Percentiles rank a stretch among this genome's conserved stretches.
Conservation (phyloP, 257 asterid genomes). For the Primulina huaijiensis region DNA sequence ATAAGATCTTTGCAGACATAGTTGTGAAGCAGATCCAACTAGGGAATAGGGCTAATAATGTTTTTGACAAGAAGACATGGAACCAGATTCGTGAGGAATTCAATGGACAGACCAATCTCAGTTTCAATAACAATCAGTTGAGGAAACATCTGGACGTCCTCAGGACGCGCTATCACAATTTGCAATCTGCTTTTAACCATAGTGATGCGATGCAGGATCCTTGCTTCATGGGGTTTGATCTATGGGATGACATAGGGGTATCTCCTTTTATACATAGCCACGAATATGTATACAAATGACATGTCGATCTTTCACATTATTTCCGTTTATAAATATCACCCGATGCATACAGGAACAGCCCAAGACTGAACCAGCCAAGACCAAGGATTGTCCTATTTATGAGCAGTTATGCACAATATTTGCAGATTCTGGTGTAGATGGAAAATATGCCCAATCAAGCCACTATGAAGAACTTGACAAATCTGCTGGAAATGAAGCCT, state of each 20-base stretch:
- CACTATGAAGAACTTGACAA: slow-evolving; percentile 72
- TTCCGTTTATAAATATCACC: not conserved
- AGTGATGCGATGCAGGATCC: slow-evolving; percentile 59
- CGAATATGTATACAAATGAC: no score
- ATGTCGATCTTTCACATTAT: not conserved
- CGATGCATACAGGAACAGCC: slow-evolving; percentile 53
- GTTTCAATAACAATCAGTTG: slow-evolving; percentile 84
- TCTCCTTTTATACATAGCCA: slow-evolving; percentile 10
- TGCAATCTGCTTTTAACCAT: slow-evolving; percentile 59
- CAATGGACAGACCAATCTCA: slow-evolving; percentile 63
- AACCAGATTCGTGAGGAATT: slow-evolving; percentile 73
- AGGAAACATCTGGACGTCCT: slow-evolving; percentile 93
- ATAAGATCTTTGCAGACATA: slow-evolving; percentile 77
- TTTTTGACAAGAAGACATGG: slow-evolving; percentile 96
- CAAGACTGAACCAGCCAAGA: slow-evolving; percentile 70
- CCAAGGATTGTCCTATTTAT: slow-evolving; percentile 79
- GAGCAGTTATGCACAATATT: slow-evolving; percentile 77
- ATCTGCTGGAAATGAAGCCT: slow-evolving; percentile 33
- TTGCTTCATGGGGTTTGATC: slow-evolving; percentile 71
- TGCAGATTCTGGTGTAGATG: slow-evolving; percentile 81
- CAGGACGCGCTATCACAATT: slow-evolving; percentile 69
- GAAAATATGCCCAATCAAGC: slow-evolving; percentile 93
- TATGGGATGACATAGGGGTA: slow-evolving; percentile 96
- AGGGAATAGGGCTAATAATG: slow-evolving; percentile 76
- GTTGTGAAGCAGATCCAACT: slow-evolving; percentile 76